phyloP scores from a whole-genome alignment of 345 rosid species.

The Mercurialis annua region DNA sequence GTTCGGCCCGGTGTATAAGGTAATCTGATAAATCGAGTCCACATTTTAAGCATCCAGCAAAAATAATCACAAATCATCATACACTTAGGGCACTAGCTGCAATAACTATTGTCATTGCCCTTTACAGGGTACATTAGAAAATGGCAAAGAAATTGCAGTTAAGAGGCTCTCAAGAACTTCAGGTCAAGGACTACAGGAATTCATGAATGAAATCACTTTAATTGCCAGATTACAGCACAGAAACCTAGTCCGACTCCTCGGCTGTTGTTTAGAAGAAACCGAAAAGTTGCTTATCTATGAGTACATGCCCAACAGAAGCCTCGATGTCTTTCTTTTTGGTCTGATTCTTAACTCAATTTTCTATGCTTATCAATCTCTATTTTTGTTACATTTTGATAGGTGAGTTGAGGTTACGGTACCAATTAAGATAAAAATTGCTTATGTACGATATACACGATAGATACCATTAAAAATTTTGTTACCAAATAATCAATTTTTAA shows the following conservation, averaged over 20 bases:
- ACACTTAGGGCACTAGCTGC: too few relatives aligned
- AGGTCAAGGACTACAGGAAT: slow-evolving; percentile 25
- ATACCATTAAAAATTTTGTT: too few relatives aligned
- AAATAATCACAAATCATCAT: too few relatives aligned
- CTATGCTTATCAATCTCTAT: neutral
- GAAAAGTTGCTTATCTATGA: slow-evolving; percentile 23
- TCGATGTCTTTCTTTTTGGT: slow-evolving; percentile 22
- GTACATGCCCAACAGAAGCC: slow-evolving; percentile 27
- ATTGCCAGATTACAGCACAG: slow-evolving; percentile 27
- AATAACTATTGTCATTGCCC: neutral
- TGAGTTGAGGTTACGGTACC: too few relatives aligned
- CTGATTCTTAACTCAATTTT: neutral
- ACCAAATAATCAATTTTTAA: too few relatives aligned
- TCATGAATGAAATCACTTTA: slow-evolving; percentile 24
- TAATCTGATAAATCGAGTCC: neutral
- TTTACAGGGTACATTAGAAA: slow-evolving; percentile 16
- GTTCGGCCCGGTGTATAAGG: slow-evolving; percentile 49
- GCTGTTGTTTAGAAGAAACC: slow-evolving; percentile 20
- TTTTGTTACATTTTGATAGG: too few relatives aligned
- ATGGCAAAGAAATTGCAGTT: slow-evolving; percentile 27
- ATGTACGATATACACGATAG: too few relatives aligned
- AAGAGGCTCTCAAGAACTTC: slow-evolving; percentile 31
- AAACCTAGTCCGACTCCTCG: slow-evolving; percentile 25
- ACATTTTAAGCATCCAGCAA: too few relatives aligned
- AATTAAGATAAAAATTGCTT: too few relatives aligned